Evolutionary conservation across 2,329 filamentous ascomycete genomes (phyloP), one percentile per base, ranked within the genome.

Genomic region (Aspergillus sp.): DNA sequence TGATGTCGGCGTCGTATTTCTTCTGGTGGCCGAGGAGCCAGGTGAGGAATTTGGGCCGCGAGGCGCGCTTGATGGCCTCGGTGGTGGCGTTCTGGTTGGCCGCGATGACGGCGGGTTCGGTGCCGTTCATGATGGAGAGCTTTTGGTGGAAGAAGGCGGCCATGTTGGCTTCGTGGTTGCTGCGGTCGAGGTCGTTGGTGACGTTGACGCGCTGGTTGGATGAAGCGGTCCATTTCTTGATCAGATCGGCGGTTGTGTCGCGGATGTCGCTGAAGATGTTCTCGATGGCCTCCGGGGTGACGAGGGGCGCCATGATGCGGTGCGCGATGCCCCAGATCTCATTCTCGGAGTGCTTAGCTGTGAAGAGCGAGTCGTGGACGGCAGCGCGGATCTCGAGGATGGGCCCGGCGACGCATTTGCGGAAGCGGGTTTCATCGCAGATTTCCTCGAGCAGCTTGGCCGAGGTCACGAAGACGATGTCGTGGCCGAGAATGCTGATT

Each of bases 311-410:
- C 64, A 82, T 72, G 48, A 78, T 75, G 3, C 79, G 74, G 61
- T 82, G 80, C 11, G 89, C 88, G 59, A 88, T 81, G 26, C 82
- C 85, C 88, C 88, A 91, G 64, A 84, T 84, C 38, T 69, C 63
- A 43, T 57, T 57, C 55, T 81, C 78, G 2, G 67, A 63, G 51
- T 75, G 62, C 59, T 74, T 66, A 5, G 76, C 86, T 0, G 87
- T 90, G 68, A 91, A 90, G 4, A 91, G 79, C 24, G 87, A 87
- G 76, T 89, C 86, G 59, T 84, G 78, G 2, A 87, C 80, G 18
- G 82, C 83, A 57, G 84, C 79, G 62, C 88, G 77, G 47, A 91
- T 79, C 67, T 88, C 70, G 8, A 74, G 64, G 2, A 89, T 73
- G 0, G 79, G 76, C 7, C 70, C 71, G 64, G 89, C 89, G 22